phyloP scores from a whole-genome alignment of 805 yeast genomes.

The Starmerella sp. region DNA sequence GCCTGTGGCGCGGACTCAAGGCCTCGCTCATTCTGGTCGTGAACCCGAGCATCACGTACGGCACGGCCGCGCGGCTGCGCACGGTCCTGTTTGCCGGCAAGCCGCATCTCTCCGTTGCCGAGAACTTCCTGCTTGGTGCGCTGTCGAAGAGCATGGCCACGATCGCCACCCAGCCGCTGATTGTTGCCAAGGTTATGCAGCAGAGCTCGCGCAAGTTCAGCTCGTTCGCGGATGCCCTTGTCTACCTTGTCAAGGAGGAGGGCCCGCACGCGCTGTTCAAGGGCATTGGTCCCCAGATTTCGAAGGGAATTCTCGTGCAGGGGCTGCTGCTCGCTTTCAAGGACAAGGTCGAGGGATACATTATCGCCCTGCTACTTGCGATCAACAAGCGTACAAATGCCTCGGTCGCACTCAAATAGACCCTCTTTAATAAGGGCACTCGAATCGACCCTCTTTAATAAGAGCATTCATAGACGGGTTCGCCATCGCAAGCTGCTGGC shows the following conservation, averaged over 20 bases:
- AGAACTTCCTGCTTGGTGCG: conserved; percentile 67
- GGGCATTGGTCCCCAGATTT: conserved; percentile 68
- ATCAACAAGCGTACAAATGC: conserved; percentile 1
- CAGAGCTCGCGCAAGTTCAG: conserved; percentile 41
- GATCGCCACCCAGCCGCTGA: conserved; percentile 68
- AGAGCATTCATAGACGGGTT: too few species aligned
- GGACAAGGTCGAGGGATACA: conserved; percentile 42
- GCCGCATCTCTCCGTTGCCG: conserved; percentile 42
- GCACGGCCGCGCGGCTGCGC: conserved; percentile 61
- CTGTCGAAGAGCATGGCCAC: conserved; percentile 73
- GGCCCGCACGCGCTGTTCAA: conserved; percentile 59
- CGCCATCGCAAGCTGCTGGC: too few species aligned
- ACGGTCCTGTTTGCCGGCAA: conserved; percentile 36
- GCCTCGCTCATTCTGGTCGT: conserved; percentile 67
- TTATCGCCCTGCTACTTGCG: conserved; percentile 21
- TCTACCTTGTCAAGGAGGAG: conserved; percentile 50
- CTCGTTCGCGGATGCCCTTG: conserved; percentile 53
- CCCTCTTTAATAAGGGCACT: too few species aligned
- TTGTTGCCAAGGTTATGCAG: conserved; percentile 71
- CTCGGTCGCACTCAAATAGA: not conserved
- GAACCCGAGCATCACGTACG: conserved; percentile 81
- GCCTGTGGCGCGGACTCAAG: conserved; percentile 75
- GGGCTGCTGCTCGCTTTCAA: conserved; percentile 74
- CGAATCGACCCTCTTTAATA: not conserved
- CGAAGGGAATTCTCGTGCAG: conserved; percentile 74